A percentile compares a stretch with the other conserved stretches of the same genome.
phyloP scores from a whole-genome alignment of 345 rosid species.

The Brassica napus region DNA sequence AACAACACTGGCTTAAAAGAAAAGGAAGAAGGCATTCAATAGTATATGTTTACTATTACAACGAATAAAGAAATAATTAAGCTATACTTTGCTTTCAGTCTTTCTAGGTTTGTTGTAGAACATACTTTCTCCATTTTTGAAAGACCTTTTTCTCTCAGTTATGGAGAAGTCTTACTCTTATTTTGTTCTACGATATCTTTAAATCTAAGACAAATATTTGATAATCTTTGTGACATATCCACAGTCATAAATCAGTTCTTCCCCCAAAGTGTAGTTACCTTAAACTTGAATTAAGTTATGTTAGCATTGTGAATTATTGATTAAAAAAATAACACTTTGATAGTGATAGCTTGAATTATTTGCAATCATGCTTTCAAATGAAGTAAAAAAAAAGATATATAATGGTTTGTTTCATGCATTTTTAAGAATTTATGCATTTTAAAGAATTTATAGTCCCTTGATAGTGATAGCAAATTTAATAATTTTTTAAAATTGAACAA shows the following conservation, averaged over 20 bases:
- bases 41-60: not conserved
- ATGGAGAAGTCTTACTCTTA: not conserved
- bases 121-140: not conserved
- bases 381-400: not conserved
- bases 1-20: slow-evolving; percentile 1
- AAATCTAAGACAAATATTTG: not conserved
- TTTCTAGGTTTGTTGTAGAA: not conserved
- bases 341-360: not conserved
- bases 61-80: not conserved
- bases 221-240: not conserved
- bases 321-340: not conserved
- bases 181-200: not conserved
- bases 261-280: not conserved
- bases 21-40: not conserved
- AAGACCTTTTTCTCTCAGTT: not conserved
- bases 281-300: not conserved
- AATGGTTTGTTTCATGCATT: not conserved
- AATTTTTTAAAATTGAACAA: no score
- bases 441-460: not conserved
- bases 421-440: not conserved
- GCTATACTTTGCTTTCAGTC: no score
- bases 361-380: not conserved
- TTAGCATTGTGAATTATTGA: not conserved
- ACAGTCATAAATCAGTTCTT: not conserved
- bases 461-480: no score